Evolutionary conservation across 805 yeast species (phyloP).

Genomic region (Suhomyces tanzawaensis): DNA sequence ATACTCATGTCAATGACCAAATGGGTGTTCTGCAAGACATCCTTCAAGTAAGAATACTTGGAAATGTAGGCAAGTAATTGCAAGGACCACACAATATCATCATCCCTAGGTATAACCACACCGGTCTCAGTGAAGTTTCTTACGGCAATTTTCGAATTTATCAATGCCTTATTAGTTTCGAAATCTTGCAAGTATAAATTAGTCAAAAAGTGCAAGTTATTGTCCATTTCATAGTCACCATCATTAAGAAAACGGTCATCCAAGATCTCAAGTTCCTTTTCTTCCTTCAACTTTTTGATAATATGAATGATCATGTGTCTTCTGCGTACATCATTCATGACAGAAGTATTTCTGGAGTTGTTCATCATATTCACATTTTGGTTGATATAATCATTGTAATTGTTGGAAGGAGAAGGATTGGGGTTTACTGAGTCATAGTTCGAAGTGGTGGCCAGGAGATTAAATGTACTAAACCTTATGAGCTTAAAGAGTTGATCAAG

Average conservation of each 20-base stretch:
- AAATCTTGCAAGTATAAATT: conserved; percentile 40
- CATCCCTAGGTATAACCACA: conserved; percentile 82
- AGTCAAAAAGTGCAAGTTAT: conserved; percentile 37
- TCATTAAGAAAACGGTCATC: conserved; percentile 31
- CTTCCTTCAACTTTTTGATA: conserved; percentile 36
- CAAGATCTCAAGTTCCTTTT: conserved; percentile 33
- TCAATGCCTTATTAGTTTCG: conserved; percentile 22
- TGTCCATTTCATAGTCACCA: conserved; percentile 42
- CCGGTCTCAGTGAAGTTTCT: conserved; percentile 54
- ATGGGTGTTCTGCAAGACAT: conserved; percentile 69
- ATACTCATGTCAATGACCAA: conserved; percentile 64
- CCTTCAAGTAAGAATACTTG: conserved; percentile 79
- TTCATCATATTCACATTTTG: conserved; percentile 3
- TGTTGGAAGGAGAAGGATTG: conserved; percentile 1
- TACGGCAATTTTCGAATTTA: conserved; percentile 32
- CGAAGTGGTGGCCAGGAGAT: neutral
- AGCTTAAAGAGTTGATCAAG: conserved; percentile 39
- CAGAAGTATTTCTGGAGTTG: conserved; percentile 12
- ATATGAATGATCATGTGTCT: conserved; percentile 35
- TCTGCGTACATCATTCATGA: conserved; percentile 34
- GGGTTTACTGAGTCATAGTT: neutral
- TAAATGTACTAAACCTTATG: conserved; percentile 21
- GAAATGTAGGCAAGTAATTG: conserved; percentile 92
- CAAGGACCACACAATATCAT: conserved; percentile 90
- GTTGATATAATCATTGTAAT: neutral